Conservation (phyloP, 495 filamentous ascomycete species). For the Lophiostoma macrostomum region DNA sequence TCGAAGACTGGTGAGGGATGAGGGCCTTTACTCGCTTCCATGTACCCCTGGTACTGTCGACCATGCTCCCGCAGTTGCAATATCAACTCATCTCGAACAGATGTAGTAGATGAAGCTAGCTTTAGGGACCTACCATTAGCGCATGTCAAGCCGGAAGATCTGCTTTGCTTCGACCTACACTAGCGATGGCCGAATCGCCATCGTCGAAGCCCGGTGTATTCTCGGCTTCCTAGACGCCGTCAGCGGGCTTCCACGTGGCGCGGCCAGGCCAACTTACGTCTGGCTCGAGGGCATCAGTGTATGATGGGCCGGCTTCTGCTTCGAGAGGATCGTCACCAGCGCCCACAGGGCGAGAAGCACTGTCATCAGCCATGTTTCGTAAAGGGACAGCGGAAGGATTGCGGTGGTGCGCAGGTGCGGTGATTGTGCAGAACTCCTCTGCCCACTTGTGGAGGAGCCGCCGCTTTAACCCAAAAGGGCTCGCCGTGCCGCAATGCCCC, state of each 20-base stretch:
- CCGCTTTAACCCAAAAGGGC: too few relatives aligned
- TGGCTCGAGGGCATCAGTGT: too few relatives aligned
- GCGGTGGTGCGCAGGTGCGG: too few relatives aligned
- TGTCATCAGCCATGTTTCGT: too few relatives aligned
- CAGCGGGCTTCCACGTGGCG: neutral
- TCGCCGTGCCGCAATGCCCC: too few relatives aligned
- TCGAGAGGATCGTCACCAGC: too few relatives aligned
- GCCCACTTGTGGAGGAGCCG: too few relatives aligned
- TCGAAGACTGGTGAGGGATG: neutral
- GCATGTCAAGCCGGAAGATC: neutral
- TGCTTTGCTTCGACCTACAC: neutral
- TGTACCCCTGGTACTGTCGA: conserved; percentile 12
- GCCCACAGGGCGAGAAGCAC: too few relatives aligned
- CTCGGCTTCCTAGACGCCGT: neutral
- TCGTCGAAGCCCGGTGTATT: neutral
- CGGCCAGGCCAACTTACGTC: too few relatives aligned
- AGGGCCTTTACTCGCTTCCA: conserved; percentile 2
- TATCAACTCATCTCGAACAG: conserved; percentile 6
- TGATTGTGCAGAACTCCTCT: too few relatives aligned
- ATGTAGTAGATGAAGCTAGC: conserved; percentile 5
- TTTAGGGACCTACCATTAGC: neutral
- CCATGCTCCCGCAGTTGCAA: conserved; percentile 6
- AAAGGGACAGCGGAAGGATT: too few relatives aligned
- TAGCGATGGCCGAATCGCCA: conserved; percentile 1
- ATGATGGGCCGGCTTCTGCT: too few relatives aligned